Conservation (phyloP, 331 rosid species). For the Quercus lobata region DNA sequence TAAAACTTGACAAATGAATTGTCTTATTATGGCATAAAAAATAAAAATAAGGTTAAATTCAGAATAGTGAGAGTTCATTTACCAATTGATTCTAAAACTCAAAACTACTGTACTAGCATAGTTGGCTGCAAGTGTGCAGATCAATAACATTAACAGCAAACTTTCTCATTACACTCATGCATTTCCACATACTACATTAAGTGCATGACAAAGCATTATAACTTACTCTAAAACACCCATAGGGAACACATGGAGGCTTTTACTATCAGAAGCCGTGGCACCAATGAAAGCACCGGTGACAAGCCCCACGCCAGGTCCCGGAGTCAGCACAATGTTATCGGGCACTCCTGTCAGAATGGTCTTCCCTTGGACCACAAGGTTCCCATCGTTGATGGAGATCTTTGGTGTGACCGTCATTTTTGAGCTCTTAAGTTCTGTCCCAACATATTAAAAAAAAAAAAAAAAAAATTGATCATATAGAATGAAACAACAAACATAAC, state of each 20-base stretch:
- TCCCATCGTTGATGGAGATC: constrained; percentile 66
- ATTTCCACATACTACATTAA: background rate
- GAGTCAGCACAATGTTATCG: constrained; percentile 69
- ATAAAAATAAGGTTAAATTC: background rate
- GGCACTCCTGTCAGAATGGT: constrained; percentile 83
- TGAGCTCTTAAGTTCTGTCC: constrained; percentile 31
- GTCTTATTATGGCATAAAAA: background rate
- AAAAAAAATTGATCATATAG: too few species aligned
- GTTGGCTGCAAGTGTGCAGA: background rate
- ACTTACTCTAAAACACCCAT: constrained; percentile 82
- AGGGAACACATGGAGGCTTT: constrained; percentile 85
- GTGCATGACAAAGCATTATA: background rate
- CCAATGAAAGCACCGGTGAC: constrained; percentile 80
- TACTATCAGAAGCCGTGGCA: constrained; percentile 67
- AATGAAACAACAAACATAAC: background rate
- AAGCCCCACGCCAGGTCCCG: constrained; percentile 67
- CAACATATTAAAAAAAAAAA: constrained; percentile 8
- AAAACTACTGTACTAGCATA: background rate
- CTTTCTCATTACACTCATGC: background rate
- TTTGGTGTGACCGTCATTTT: constrained; percentile 79
- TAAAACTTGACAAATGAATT: background rate
- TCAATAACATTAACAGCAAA: background rate
- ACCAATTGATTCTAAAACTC: background rate
- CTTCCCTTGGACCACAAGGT: constrained; percentile 87
- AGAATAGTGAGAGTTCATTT: too few species aligned